Evolutionary conservation across 305 asterid genomes (phyloP).

Genomic region (Fraxinus nigra): DNA sequence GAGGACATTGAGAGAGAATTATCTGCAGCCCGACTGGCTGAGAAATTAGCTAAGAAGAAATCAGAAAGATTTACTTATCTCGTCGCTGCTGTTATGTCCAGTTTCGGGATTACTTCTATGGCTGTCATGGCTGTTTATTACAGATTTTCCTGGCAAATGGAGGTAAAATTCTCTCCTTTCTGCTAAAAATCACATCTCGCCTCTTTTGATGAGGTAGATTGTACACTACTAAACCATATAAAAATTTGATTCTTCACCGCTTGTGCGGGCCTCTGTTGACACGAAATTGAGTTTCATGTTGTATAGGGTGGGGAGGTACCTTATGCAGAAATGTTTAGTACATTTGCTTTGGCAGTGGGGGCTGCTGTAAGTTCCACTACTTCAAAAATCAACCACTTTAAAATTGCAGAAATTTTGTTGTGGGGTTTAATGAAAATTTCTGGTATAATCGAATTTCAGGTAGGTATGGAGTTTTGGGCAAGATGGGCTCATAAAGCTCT

Average conservation of each 20-base stretch:
- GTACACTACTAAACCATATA: background rate
- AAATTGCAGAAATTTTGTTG: background rate
- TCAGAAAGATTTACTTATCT: constrained; percentile 83
- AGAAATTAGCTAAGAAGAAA: constrained; percentile 67
- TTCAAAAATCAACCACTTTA: background rate
- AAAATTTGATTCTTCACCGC: background rate
- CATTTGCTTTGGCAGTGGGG: constrained; percentile 89
- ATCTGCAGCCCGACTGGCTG: constrained; percentile 41
- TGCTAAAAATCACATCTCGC: background rate
- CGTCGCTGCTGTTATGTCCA: constrained; percentile 96
- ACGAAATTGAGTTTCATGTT: background rate
- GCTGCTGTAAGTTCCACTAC: constrained; percentile 65
- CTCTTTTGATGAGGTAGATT: background rate
- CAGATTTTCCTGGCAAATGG: constrained; percentile 93
- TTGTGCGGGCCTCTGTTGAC: background rate
- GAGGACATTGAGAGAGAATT: constrained; percentile 20
- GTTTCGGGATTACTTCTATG: constrained; percentile 79
- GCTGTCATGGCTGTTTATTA: constrained; percentile 75
- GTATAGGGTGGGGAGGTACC: constrained; percentile 82
- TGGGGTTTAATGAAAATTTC: background rate
- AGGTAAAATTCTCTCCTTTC: constrained; percentile 38
- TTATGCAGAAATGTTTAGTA: constrained; percentile 77
- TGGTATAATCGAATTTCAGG: constrained; percentile 38
- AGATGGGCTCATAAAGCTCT: constrained; percentile 95
- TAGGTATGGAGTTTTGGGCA: constrained; percentile 98